Base-by-base conservation (phyloP, 2,329 filamentous ascomycete species). In the Pseudogymnoascus sp. region DNA sequence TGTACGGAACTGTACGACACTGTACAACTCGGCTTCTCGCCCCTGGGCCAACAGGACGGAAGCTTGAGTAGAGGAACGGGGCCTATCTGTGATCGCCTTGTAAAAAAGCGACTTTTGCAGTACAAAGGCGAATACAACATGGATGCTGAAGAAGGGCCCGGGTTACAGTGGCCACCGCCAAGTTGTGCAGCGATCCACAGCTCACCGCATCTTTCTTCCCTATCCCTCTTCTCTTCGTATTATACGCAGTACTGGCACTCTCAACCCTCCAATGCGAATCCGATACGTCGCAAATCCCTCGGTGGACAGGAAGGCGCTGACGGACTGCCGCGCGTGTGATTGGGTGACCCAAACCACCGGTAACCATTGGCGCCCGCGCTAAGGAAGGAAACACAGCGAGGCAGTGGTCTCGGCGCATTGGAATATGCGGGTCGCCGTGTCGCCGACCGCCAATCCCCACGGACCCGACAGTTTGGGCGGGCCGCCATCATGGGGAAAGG, bases 141-240 rank as follows among this genome's bases (percentile, higher is more conserved):
- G 43, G 43, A 53, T 53, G 25, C 43, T 53, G 43, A 53, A 53
- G 43, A 53, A 53, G 43, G 43, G 38, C 8, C n/a, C 2, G 4
- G n/a, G 14, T 4, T 30, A 18, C 4, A 33, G 28, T 18, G 28
- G 43, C 33, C 43, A 53, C 25, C 5, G 43, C 28, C 43, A 53
- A 53, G 43, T 53, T 53, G 43, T 53, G 43, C n/a, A 53, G 43
- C 43, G 43, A 18, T 53, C 43, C 43, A 53, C 43, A 33, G 28
- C 25, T 18, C 15, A 33, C 43, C 43, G n/a, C 43, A 18, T 6
- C 18, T 33, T 8, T 25, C n/a, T 53, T 33, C 25, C 43, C 25
- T 28, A 53, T 4, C n/a, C 8, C 9, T 33, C 43, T 2, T 18
- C 25, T 18, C 43, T 15, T 53, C 43, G n/a, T 53, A 33, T 53